Percentiles rank a stretch among this genome's conserved stretches.
Conservation (phyloP, 2,329 filamentous ascomycete genomes). For the Penicillium sp. region DNA sequence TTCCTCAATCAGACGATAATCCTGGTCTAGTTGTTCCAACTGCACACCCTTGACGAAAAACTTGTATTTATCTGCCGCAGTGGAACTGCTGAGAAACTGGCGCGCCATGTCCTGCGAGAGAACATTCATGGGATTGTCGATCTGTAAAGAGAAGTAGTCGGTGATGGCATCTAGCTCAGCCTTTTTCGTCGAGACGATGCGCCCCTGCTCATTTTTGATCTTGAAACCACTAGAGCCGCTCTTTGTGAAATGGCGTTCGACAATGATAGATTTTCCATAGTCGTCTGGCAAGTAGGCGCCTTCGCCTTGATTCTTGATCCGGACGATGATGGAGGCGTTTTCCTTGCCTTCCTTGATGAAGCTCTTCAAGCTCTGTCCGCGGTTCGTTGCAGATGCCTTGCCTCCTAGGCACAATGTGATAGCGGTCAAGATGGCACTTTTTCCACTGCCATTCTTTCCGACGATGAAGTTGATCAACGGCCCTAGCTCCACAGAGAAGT, state of each 20-base stretch:
- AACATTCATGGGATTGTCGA: constrained; percentile 96
- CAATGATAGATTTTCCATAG: constrained; percentile 82
- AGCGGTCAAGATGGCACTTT: constrained; percentile 92
- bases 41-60: constrained; percentile 96
- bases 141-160: constrained; percentile 90
- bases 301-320: constrained; percentile 86
- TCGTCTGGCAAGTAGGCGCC: constrained; percentile 82
- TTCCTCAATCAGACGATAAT: constrained; percentile 84
- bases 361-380: constrained; percentile 84
- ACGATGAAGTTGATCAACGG: constrained; percentile 98
- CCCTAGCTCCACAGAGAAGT: constrained; percentile 81
- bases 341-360: constrained; percentile 91
- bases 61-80: constrained; percentile 85
- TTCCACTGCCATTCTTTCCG: constrained; percentile 95
- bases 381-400: constrained; percentile 90
- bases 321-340: constrained; percentile 72
- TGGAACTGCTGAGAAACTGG: constrained; percentile 87
- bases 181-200: constrained; percentile 80
- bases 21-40: constrained; percentile 86
- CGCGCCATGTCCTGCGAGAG: constrained; percentile 94
- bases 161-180: constrained; percentile 89
- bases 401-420: constrained; percentile 93
- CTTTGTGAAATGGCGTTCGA: constrained; percentile 87
- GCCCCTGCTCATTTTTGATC: constrained; percentile 74
- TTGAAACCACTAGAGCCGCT: constrained; percentile 82